Conservation (phyloP, 2,329 filamentous ascomycete genomes). For the Ilyonectria sp. region DNA sequence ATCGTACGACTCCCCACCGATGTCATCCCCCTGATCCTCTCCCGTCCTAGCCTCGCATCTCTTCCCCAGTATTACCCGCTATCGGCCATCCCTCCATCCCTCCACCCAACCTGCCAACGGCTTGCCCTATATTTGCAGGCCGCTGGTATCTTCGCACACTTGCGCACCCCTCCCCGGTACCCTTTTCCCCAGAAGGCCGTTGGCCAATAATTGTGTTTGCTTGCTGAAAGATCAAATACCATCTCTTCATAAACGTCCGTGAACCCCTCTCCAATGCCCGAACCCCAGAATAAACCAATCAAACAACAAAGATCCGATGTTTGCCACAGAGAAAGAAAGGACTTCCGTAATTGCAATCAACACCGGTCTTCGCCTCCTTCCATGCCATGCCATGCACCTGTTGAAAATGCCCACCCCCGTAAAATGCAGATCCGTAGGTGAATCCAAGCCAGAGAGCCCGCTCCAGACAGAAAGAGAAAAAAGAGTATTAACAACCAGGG, state of each 20-base stretch:
- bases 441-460: slow-evolving; percentile 41
- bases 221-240: slow-evolving; percentile 44
- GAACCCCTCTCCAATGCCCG: slow-evolving; percentile 43
- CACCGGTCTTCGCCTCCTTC: slow-evolving; percentile 45
- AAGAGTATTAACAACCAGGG: slow-evolving; percentile 37
- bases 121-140: slow-evolving; percentile 27
- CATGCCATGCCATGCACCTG: slow-evolving; percentile 45
- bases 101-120: slow-evolving; percentile 23
- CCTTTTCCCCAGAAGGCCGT: slow-evolving; percentile 14
- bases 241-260: slow-evolving; percentile 51
- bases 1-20: slow-evolving; percentile 49
- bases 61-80: slow-evolving; percentile 50
- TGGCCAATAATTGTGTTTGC: slow-evolving; percentile 27
- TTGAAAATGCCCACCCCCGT: slow-evolving; percentile 46
- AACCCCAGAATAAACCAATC: slow-evolving; percentile 46
- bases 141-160: slow-evolving; percentile 40
- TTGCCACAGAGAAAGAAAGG: slow-evolving; percentile 45
- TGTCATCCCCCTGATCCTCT: slow-evolving; percentile 42
- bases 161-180: slow-evolving; percentile 32
- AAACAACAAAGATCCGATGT: slow-evolving; percentile 44
- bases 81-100: slow-evolving; percentile 29
- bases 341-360: slow-evolving; percentile 51
- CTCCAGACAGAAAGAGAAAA: slow-evolving; percentile 40
- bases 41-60: slow-evolving; percentile 47
- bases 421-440: slow-evolving; percentile 42